Evolutionary conservation across 306 rosid species (phyloP).

Genomic region (Rubus idaeus): DNA sequence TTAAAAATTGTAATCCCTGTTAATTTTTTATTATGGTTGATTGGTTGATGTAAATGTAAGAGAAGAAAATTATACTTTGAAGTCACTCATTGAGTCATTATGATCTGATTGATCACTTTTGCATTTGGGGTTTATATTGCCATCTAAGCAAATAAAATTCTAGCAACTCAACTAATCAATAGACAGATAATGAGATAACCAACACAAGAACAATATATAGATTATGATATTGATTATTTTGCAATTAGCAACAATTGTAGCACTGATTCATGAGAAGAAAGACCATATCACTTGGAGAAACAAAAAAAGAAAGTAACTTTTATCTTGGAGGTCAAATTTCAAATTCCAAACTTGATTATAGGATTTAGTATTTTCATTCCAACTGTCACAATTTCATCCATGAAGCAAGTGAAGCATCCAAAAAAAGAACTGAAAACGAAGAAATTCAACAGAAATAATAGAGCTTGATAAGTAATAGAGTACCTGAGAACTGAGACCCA

Average conservation of each 20-base stretch:
- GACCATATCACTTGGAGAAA: not conserved
- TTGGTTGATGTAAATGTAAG: not conserved
- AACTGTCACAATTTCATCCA: not conserved
- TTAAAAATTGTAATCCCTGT: slow-evolving; percentile 34
- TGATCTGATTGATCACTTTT: slow-evolving; percentile 16
- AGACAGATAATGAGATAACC: slow-evolving; percentile 2
- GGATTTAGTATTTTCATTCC: not conserved
- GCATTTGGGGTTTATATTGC: slow-evolving; percentile 27
- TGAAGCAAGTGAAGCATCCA: not conserved
- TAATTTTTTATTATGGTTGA: not conserved
- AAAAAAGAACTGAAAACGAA: not conserved
- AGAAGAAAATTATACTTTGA: slow-evolving; percentile 43
- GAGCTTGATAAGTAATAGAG: not conserved
- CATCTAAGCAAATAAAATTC: slow-evolving; percentile 36
- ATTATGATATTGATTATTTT: not conserved
- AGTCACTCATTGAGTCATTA: slow-evolving; percentile 50
- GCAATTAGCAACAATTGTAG: not conserved
- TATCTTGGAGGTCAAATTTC: slow-evolving; percentile 17
- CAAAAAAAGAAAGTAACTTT: not conserved
- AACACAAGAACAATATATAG: not conserved
- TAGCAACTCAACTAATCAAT: not conserved
- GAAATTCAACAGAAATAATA: not conserved
- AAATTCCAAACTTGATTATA: slow-evolving; percentile 17
- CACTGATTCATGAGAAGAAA: slow-evolving; percentile 1
- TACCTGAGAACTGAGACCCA: slow-evolving; percentile 8